A percentile compares a stretch with the other conserved stretches of the same genome.
Conservation (phyloP, 441 rosid species). For the Syzygium syzygioides region DNA sequence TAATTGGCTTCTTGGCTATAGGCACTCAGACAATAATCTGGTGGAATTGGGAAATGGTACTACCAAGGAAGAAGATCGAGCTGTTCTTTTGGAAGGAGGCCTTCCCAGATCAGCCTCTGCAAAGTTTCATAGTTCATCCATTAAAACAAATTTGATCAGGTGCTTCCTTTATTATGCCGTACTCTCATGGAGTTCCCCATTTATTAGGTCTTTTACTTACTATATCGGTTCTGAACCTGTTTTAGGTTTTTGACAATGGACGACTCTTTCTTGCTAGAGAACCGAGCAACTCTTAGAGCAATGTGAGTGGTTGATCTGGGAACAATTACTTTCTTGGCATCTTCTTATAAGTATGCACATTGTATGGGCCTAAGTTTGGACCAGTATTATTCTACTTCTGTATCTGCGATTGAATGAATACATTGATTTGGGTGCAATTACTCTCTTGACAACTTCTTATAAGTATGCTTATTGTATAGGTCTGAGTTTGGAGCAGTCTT, state of each 20-base stretch:
- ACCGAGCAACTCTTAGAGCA: conserved; percentile 79
- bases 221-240: conserved; percentile 12
- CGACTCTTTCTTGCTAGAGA: conserved; percentile 85
- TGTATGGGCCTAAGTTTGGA: conserved; percentile 80
- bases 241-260: conserved; percentile 88
- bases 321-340: not conserved
- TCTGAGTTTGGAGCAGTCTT: conserved; percentile 83
- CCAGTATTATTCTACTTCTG: conserved; percentile 61
- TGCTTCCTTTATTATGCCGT: conserved; percentile 10
- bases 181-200: not conserved
- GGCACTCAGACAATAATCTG: conserved; percentile 91
- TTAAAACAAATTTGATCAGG: conserved; percentile 78
- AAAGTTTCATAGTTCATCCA: conserved; percentile 46
- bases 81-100: conserved; percentile 90
- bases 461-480: conserved; percentile 32
- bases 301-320: conserved; percentile 42
- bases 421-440: not conserved
- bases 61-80: conserved; percentile 74
- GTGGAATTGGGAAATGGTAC: conserved; percentile 61
- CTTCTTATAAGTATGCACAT: conserved; percentile 5
- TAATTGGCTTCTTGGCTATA: conserved; percentile 27
- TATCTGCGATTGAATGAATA: conserved; percentile 41
- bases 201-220: not conserved
- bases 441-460: not conserved
- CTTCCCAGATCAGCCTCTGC: conserved; percentile 71